Conservation (phyloP, 1,139 yeast species). For the Kodamaea sp. region DNA sequence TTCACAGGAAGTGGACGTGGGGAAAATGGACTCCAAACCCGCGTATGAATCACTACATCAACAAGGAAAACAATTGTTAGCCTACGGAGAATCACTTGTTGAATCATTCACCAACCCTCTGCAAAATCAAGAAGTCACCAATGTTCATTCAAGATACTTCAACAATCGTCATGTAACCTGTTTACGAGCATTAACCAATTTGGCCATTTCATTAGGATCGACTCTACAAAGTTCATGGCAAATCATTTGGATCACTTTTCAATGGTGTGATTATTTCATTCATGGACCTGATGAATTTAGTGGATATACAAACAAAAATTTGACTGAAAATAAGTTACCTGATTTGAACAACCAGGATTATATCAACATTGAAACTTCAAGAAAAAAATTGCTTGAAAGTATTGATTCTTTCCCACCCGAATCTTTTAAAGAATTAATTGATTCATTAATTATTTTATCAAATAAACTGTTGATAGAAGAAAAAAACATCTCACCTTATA, state of each 20-base stretch:
- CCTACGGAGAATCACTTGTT: conserved; percentile 60
- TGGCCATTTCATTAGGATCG: conserved; percentile 78
- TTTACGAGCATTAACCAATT: conserved; percentile 69
- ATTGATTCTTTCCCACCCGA: conserved; percentile 49
- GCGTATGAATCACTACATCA: conserved; percentile 16
- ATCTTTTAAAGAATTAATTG: conserved; percentile 47
- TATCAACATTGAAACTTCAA: conserved; percentile 50
- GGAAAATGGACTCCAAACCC: conserved; percentile 3
- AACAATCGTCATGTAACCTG: conserved; percentile 70
- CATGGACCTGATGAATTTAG: conserved; percentile 56
- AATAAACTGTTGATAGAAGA: conserved; percentile 16
- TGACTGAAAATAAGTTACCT: conserved; percentile 21
- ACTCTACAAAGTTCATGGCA: conserved; percentile 67
- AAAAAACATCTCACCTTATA: conserved; percentile 25
- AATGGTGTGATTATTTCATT: conserved; percentile 65
- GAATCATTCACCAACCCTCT: conserved; percentile 39
- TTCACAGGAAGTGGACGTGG: not conserved
- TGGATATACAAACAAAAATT: conserved; percentile 16
- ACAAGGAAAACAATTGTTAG: conserved; percentile 34
- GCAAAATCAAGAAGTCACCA: not conserved
- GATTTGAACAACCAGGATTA: conserved; percentile 43
- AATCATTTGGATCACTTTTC: conserved; percentile 63
- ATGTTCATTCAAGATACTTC: conserved; percentile 35
- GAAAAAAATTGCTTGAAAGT: conserved; percentile 60
- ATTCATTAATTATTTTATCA: conserved; percentile 45